Evolutionary conservation across 1,284 basidiomycete genomes (phyloP).

Genomic region (Lignosus rhinocerotis): DNA sequence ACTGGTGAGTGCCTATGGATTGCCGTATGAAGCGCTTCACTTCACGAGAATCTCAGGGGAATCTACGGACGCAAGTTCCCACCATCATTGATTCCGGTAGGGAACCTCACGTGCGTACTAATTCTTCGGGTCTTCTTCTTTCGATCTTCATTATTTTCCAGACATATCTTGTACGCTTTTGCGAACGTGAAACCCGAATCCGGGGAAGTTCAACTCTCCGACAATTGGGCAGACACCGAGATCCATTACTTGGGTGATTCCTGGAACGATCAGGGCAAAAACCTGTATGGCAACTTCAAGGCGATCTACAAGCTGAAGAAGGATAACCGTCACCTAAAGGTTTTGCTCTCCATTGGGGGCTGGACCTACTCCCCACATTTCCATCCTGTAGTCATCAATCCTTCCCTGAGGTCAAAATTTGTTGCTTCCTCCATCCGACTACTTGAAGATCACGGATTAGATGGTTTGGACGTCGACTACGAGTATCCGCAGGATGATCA

Average conservation of each 20-base stretch:
- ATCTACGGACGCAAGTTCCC: conserved; percentile 91
- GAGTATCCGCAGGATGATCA: conserved; percentile 77
- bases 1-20: conserved; percentile 51
- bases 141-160: conserved; percentile 31
- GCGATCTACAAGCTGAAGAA: conserved; percentile 91
- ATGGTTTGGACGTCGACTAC: conserved; percentile 82
- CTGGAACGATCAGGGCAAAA: conserved; percentile 84
- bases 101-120: conserved; percentile 79
- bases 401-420: conserved; percentile 69
- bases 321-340: conserved; percentile 80
- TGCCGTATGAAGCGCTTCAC: not conserved
- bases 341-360: conserved; percentile 86
- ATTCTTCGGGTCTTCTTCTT: not conserved
- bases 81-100: conserved; percentile 76
- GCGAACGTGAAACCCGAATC: conserved; percentile 82
- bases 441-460: conserved; percentile 71
- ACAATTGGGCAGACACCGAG: conserved; percentile 92
- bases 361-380: conserved; percentile 87
- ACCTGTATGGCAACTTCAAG: conserved; percentile 95
- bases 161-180: conserved; percentile 87
- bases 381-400: conserved; percentile 73
- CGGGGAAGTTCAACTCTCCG: conserved; percentile 87
- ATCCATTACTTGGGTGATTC: conserved; percentile 85
- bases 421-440: conserved; percentile 77
- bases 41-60: conserved; percentile 60